Percentiles rank a stretch among this genome's conserved stretches.
Evolutionary conservation across 192 early-diverging fungal species (phyloP).

Genomic region (Funneliformis geosporum): DNA sequence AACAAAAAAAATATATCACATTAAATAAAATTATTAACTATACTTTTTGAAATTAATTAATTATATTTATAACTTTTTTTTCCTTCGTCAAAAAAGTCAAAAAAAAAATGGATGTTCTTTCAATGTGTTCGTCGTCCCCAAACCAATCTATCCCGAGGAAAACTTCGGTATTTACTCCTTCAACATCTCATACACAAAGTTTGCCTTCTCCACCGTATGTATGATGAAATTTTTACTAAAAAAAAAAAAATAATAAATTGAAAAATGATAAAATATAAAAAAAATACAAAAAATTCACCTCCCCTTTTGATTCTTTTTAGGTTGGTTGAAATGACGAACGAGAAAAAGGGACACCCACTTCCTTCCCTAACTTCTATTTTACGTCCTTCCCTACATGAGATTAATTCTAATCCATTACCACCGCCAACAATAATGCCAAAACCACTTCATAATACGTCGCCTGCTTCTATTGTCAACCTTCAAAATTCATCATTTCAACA

Average conservation of each 20-base stretch:
- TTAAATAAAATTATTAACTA: too few relatives aligned
- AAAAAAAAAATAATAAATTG: background rate
- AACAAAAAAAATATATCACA: too few relatives aligned
- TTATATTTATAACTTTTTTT: too few relatives aligned
- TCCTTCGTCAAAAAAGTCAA: background rate
- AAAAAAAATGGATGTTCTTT: background rate
- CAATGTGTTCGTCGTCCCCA: background rate
- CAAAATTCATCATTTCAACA: background rate
- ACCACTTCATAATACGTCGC: background rate
- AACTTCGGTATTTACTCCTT: background rate
- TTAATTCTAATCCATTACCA: background rate
- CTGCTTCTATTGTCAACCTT: background rate
- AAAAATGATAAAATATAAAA: background rate
- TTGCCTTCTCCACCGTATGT: constrained; percentile 1
- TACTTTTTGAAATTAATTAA: too few relatives aligned
- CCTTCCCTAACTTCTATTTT: background rate
- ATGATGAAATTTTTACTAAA: background rate
- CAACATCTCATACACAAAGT: background rate
- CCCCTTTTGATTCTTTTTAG: background rate
- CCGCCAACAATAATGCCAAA: background rate
- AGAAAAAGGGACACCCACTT: background rate
- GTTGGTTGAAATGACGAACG: background rate
- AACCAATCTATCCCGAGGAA: background rate
- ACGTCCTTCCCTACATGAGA: background rate
- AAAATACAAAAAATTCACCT: background rate